Evolutionary conservation across 2,329 filamentous ascomycete species (phyloP).

Genomic region (Podosphaera xanthii): DNA sequence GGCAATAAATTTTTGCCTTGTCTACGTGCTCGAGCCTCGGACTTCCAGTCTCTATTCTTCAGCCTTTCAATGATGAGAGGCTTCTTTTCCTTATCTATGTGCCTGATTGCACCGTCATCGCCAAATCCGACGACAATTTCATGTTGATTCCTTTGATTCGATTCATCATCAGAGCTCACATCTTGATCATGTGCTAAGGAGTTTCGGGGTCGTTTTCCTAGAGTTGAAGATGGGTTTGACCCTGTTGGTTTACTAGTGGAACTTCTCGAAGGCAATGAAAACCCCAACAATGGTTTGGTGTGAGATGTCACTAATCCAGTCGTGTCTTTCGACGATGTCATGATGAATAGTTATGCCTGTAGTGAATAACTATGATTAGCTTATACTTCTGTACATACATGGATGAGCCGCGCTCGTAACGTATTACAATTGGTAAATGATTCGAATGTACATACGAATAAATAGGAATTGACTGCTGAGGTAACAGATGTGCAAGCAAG

Average conservation of each 20-base stretch:
- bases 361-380: no score
- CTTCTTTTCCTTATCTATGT: slow-evolving; percentile 15
- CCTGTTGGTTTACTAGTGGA: slow-evolving; percentile 10
- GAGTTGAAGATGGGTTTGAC: slow-evolving; percentile 7
- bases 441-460: no score
- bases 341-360: slow-evolving; percentile 1
- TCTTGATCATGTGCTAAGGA: slow-evolving; percentile 26
- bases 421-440: no score
- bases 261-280: slow-evolving; percentile 19
- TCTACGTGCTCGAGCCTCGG: slow-evolving; percentile 23
- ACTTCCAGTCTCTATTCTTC: slow-evolving; percentile 39
- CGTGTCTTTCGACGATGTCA: slow-evolving; percentile 11
- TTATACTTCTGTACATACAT: no score
- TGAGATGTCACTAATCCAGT: slow-evolving; percentile 6
- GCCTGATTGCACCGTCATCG: slow-evolving; percentile 21
- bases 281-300: slow-evolving; percentile 17
- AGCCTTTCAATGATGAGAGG: slow-evolving; percentile 32
- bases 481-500: no score
- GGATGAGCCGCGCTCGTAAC: no score
- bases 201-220: slow-evolving; percentile 21
- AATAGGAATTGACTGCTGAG: no score
- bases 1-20: slow-evolving; percentile 32
- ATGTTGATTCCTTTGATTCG: slow-evolving; percentile 15
- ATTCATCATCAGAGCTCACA: slow-evolving; percentile 28
- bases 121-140: slow-evolving; percentile 29